These are phyloP conservation scores for Hanseniaspora meyeri DNA, from an alignment of 805 yeast species.

Conservation along the genomic window DNA sequence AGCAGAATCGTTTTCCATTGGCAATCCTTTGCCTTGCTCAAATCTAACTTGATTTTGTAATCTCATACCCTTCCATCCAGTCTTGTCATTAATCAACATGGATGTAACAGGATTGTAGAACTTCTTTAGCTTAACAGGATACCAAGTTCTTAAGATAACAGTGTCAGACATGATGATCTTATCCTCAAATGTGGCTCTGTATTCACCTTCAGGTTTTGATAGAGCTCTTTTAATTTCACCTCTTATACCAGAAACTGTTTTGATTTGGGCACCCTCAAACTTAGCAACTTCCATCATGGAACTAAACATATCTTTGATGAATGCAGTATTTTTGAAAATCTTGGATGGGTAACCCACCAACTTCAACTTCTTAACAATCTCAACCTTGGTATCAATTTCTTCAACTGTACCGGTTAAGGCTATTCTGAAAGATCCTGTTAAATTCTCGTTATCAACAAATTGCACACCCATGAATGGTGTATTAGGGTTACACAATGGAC, in stretches of 20 bases:
- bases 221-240: slow-evolving; percentile 95
- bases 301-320: slow-evolving; percentile 90
- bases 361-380: slow-evolving; percentile 90
- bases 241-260: slow-evolving; percentile 92
- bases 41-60: slow-evolving; percentile 89
- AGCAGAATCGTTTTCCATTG: slow-evolving; percentile 39
- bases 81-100: slow-evolving; percentile 58
- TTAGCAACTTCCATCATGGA: slow-evolving; percentile 90
- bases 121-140: slow-evolving; percentile 78
- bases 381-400: slow-evolving; percentile 77
- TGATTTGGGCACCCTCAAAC: slow-evolving; percentile 94
- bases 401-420: slow-evolving; percentile 95
- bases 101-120: slow-evolving; percentile 96
- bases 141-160: slow-evolving; percentile 87
- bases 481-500: slow-evolving; percentile 93
- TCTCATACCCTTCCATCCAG: slow-evolving; percentile 93
- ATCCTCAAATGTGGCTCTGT: slow-evolving; percentile 94
- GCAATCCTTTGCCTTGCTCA: slow-evolving; percentile 52
- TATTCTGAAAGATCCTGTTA: slow-evolving; percentile 83
- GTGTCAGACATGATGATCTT: slow-evolving; percentile 84
- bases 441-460: slow-evolving; percentile 66
- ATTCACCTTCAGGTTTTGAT: slow-evolving; percentile 88
- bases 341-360: slow-evolving; percentile 91
- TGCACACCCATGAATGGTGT: slow-evolving; percentile 96
- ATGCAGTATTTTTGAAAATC: slow-evolving; percentile 90